Evolutionary conservation across 306 rosid genomes (phyloP), one percentile per base, ranked within the genome.

Genomic region (Sophora flavescens): DNA sequence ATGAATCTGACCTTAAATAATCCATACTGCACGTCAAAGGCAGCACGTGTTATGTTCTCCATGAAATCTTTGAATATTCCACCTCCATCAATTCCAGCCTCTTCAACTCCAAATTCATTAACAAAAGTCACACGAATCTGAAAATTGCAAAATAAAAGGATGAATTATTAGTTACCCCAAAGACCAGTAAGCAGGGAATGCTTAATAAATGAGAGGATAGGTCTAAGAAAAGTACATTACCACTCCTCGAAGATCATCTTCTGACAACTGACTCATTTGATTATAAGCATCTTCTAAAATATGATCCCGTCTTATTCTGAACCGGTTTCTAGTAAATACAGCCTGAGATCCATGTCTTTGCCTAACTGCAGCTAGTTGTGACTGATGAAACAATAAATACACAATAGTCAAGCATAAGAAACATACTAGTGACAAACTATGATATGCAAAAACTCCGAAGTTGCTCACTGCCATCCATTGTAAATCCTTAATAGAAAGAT

Each of bases 51-150:
- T 76, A 95, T 95, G 83, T 95, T 95, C 84, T 95, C 99, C 99
- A 95, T 95, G 82, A 95, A 95, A 87, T 95, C 99, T 84, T 95
- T 95, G 82, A 95, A 95, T 79, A 95, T 95, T 73, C 99, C 99
- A 65, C 99, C 97, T 35, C 99, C 99, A 80, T 95, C 99, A 69
- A 95, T 92, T 76, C 99, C 99, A 71, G 97, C 99, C 86, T 95
- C 99, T 88, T 95, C 99, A 79, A 92, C 99, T 73, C 99, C 99
- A 88, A 92, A 89, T 78, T 95, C 99, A 83, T 95, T 95, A 80
- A 95, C 90, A 84, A 95, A 95, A 11, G 96, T 78, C 58, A 95
- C 99, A 36, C 99, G 99, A 73, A 95, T 87, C 99, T 95, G 87
- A 61, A 88, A 78, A 71, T 63, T 52, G 22, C 42, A 73, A 22